Evolutionary conservation across 305 asterid species (phyloP), one percentile per base, ranked within the genome.

Genomic region (Solanum hybrid): DNA sequence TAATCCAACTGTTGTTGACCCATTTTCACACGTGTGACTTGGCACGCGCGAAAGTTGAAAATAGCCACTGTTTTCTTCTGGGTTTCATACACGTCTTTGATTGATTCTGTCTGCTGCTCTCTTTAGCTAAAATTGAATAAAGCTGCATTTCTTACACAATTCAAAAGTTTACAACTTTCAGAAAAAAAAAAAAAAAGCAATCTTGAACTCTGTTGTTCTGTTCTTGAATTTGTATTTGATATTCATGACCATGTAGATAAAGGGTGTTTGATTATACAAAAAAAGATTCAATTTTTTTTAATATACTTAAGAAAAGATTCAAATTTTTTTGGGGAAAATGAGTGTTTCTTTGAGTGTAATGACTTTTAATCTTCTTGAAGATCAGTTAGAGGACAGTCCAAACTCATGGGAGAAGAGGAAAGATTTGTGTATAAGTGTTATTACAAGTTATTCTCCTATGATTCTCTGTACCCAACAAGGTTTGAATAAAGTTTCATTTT

Each of bases 401-500:
- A 94, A 96, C 90, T 94, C 99, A 85, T 97, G 99, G 99, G 98
- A 96, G 9, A 97, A 95, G 93, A 96, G 99, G 97, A 97, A 95
- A 91, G 98, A 95, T 91, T 93, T 96, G 92, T 96, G 99, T 82
- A 93, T 93, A 11, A 94, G 97, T 80, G 99, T 97, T 89, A 96
- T 97, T 87, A 96, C 99, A 2, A 95, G 98, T 91, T 96, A 96
- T 87, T 96, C 98, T 71, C 99, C 99, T 7, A 94, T 95, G 94
- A 93, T 97, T 91, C 96, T 97, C 86, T 97, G 99, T 93, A 97
- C 99, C 5, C 99, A 97, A 91, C 98, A 96, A 93, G 99, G 99
- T 97, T 75, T 71, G 42, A 16, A 64, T 26, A 22, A n/a, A 35
- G 87, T 22, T 89, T 11, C 16, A 2, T 42, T 89, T 64, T 88